Evolutionary conservation across 2,329 filamentous ascomycete species (phyloP).

Genomic region (Paecilomyces dactylethromorphus): DNA sequence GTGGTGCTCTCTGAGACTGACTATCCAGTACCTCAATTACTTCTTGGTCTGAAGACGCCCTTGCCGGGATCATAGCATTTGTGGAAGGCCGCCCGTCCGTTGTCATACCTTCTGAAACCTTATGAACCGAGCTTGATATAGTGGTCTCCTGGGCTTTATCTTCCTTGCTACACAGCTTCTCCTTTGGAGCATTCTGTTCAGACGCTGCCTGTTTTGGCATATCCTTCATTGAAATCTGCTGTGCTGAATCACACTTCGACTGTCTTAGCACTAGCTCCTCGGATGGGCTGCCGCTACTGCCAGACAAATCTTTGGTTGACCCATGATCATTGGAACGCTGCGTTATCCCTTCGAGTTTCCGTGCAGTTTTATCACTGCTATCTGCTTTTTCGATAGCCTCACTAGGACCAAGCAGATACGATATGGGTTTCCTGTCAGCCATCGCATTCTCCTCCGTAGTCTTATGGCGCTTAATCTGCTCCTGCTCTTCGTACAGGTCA

Average conservation of each 20-base stretch:
- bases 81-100: not conserved
- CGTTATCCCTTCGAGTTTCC: not conserved
- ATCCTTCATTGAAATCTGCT: not conserved
- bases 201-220: not conserved
- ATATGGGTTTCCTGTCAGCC: constrained; percentile 23
- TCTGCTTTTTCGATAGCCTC: not conserved
- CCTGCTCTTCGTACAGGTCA: constrained; percentile 54
- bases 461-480: constrained; percentile 25
- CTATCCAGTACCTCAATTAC: constrained; percentile 23
- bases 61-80: not conserved
- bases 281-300: not conserved
- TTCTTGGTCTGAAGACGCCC: constrained; percentile 5
- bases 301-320: not conserved
- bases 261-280: not conserved
- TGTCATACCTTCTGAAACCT: not conserved
- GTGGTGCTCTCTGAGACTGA: constrained; percentile 14
- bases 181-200: not conserved
- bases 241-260: not conserved
- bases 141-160: not conserved
- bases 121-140: not conserved
- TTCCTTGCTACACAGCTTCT: not conserved
- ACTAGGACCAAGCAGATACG: constrained; percentile 22
- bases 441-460: constrained; percentile 31
- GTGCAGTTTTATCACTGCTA: not conserved
- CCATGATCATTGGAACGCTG: not conserved